phyloP scores from a whole-genome alignment of 768 basidiomycete species.

The Mrakia hoshinonis region DNA sequence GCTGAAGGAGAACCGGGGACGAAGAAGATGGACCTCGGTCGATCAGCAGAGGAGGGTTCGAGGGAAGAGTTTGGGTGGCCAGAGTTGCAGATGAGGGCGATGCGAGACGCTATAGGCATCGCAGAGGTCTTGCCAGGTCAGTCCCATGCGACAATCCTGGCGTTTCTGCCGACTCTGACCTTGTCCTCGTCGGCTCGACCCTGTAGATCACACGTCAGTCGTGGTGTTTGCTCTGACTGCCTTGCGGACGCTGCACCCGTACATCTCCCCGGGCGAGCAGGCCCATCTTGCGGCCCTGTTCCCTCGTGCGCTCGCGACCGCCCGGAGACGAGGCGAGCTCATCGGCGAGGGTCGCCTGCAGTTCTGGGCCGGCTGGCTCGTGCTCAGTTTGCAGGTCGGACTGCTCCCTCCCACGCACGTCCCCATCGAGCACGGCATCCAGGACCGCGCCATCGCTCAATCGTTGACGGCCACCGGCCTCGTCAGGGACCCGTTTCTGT shows the following conservation, averaged over 20 bases:
- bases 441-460: slow-evolving; percentile 32
- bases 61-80: slow-evolving; percentile 75
- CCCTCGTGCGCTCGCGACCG: slow-evolving; percentile 60
- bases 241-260: slow-evolving; percentile 59
- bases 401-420: slow-evolving; percentile 65
- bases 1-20: background rate
- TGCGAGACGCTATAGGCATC: slow-evolving; percentile 82
- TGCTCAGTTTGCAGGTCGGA: slow-evolving; percentile 67
- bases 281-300: slow-evolving; percentile 65
- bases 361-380: slow-evolving; percentile 68
- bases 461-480: slow-evolving; percentile 41
- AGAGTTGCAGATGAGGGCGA: slow-evolving; percentile 83
- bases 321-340: slow-evolving; percentile 66
- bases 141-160: slow-evolving; percentile 30
- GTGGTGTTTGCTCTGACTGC: slow-evolving; percentile 85
- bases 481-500: slow-evolving; percentile 69
- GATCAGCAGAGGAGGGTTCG: slow-evolving; percentile 18
- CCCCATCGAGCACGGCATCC: slow-evolving; percentile 59
- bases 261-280: slow-evolving; percentile 69
- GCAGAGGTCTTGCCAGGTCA: slow-evolving; percentile 83
- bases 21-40: background rate
- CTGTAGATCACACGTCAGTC: slow-evolving; percentile 68
- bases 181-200: background rate
- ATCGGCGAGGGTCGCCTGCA: slow-evolving; percentile 48
- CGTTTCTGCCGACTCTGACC: background rate